These are phyloP conservation scores for Aspergillus saccharolyticus DNA, from an alignment of 495 filamentous ascomycete genomes.

Conservation along the genomic window DNA sequence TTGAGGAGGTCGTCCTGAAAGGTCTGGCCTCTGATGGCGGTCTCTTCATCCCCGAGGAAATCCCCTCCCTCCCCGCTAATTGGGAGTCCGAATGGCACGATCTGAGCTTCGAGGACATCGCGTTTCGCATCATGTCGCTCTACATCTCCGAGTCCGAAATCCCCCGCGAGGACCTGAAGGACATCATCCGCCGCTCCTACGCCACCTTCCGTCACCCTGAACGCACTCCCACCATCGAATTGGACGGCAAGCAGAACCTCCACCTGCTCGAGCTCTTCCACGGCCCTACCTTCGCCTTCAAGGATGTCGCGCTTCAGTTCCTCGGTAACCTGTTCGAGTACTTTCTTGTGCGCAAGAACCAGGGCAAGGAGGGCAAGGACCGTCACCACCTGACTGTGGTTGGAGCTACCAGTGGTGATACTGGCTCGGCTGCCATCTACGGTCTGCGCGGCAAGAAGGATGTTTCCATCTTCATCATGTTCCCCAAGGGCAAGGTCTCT, in stretches of 20 bases:
- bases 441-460: slow-evolving; percentile 97
- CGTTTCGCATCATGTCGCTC: slow-evolving; percentile 63
- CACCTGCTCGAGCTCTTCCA: slow-evolving; percentile 94
- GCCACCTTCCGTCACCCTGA: slow-evolving; percentile 76
- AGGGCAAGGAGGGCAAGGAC: slow-evolving; percentile 61
- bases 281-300: slow-evolving; percentile 94
- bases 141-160: slow-evolving; percentile 84
- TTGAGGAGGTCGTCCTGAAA: slow-evolving; percentile 87
- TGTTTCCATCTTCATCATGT: slow-evolving; percentile 83
- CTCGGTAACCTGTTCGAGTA: slow-evolving; percentile 96
- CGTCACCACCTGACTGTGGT: slow-evolving; percentile 85
- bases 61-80: slow-evolving; percentile 42
- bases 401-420: slow-evolving; percentile 91
- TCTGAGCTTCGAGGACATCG: slow-evolving; percentile 72
- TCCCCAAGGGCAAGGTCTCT: slow-evolving; percentile 76
- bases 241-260: slow-evolving; percentile 62
- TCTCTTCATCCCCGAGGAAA: slow-evolving; percentile 81
- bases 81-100: slow-evolving; percentile 60
- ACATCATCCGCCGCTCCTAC: slow-evolving; percentile 75
- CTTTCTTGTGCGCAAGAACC: slow-evolving; percentile 78
- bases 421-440: slow-evolving; percentile 92
- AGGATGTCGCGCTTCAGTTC: slow-evolving; percentile 56
- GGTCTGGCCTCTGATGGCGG: slow-evolving; percentile 85
- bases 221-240: slow-evolving; percentile 65
- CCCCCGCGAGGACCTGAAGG: slow-evolving; percentile 68